Evolutionary conservation across 2,329 filamentous ascomycete genomes (phyloP).

Genomic region (Trichoderma asperellum): DNA sequence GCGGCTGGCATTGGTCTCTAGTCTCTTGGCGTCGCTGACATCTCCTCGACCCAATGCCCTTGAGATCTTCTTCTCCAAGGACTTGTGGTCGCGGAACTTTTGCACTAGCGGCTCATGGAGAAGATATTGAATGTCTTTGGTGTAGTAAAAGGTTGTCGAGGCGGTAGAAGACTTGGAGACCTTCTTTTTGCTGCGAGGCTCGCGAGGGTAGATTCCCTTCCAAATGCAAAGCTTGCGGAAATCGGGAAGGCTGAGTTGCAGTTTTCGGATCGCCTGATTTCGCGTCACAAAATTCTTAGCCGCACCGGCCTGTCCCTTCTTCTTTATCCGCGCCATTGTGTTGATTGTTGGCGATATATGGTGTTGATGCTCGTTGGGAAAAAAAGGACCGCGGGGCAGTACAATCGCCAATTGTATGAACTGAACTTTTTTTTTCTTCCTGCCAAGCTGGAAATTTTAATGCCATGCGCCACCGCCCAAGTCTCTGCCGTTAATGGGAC

Average conservation of each 20-base stretch:
- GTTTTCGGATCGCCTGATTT: slow-evolving; percentile 95
- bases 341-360: slow-evolving; percentile 28
- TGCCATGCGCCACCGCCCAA: slow-evolving; percentile 41
- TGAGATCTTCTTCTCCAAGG: slow-evolving; percentile 96
- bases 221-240: slow-evolving; percentile 99
- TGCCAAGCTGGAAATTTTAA: slow-evolving; percentile 42
- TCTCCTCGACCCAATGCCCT: slow-evolving; percentile 90
- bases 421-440: slow-evolving; percentile 39
- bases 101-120: slow-evolving; percentile 91
- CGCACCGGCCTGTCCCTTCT: slow-evolving; percentile 88
- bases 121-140: slow-evolving; percentile 98
- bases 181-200: slow-evolving; percentile 97
- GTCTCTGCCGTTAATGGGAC: slow-evolving; percentile 18
- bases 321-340: slow-evolving; percentile 78
- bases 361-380: slow-evolving; percentile 32
- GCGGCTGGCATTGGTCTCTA: slow-evolving; percentile 83
- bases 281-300: slow-evolving; percentile 98
- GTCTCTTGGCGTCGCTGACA: slow-evolving; percentile 80
- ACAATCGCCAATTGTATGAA: slow-evolving; percentile 31
- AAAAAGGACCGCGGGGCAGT: slow-evolving; percentile 41
- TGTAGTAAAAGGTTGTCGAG: slow-evolving; percentile 87
- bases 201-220: slow-evolving; percentile 98
- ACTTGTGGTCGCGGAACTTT: slow-evolving; percentile 97
- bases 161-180: slow-evolving; percentile 87
- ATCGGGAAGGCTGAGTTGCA: slow-evolving; percentile 95